phyloP scores from a whole-genome alignment of 345 rosid genomes.

The Hibiscus mutabilis region DNA sequence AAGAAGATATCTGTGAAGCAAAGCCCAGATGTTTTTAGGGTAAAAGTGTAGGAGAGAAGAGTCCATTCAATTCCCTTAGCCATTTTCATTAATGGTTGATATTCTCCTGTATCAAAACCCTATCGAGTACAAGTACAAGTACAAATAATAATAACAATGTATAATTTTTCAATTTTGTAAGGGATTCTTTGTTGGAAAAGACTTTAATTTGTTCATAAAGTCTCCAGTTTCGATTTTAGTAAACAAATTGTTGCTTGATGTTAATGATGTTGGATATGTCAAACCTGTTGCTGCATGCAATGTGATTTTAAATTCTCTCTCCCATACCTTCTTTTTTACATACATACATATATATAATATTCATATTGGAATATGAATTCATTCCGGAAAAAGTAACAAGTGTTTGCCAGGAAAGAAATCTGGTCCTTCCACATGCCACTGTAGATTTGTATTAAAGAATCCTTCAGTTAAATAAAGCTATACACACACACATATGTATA shows the following conservation, averaged over 20 bases:
- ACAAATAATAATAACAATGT: constrained; percentile 17
- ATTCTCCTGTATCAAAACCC: neutral
- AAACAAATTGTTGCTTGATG: neutral
- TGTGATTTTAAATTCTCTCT: constrained; percentile 2
- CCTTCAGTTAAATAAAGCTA: neutral
- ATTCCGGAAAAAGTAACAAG: neutral
- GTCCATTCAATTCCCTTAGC: constrained; percentile 9
- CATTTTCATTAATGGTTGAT: neutral
- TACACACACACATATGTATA: neutral
- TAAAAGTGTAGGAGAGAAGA: constrained; percentile 16
- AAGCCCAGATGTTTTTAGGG: constrained; percentile 15
- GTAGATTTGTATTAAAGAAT: neutral
- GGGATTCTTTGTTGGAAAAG: constrained; percentile 2
- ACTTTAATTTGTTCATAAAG: neutral
- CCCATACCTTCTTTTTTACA: constrained; percentile 1
- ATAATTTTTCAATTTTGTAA: constrained; percentile 23
- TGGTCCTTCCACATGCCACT: constrained; percentile 20
- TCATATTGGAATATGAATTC: neutral
- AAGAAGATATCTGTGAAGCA: constrained; percentile 12
- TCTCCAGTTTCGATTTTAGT: constrained; percentile 5
- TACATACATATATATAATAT: neutral
- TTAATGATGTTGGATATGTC: neutral
- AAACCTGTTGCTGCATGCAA: neutral
- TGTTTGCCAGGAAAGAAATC: neutral
- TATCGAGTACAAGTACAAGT: constrained; percentile 3